Evolutionary conservation across 2,329 filamentous ascomycete species (phyloP).

Genomic region (Penicillium brasilianum): DNA sequence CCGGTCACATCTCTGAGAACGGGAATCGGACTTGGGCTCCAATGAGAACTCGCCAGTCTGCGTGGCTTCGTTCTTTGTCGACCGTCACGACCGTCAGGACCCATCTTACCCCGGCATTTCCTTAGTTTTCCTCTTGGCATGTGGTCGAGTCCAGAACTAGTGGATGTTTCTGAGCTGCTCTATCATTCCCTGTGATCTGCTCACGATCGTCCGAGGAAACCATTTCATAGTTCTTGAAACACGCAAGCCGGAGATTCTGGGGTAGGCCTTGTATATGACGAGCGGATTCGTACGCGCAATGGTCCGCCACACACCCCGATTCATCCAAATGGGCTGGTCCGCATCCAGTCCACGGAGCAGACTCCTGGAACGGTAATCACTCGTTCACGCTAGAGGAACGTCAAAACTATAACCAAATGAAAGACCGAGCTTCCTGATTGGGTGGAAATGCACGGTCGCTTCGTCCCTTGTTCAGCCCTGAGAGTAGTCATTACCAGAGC

Average conservation of each 20-base stretch:
- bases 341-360: background rate
- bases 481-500: too few species aligned
- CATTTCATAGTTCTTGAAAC: background rate
- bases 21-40: background rate
- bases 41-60: background rate
- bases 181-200: background rate
- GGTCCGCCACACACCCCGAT: background rate
- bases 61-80: background rate
- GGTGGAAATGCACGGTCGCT: background rate
- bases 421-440: background rate
- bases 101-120: background rate
- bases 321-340: background rate
- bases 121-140: background rate
- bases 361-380: background rate
- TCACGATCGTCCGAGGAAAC: background rate
- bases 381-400: background rate
- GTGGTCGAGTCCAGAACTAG: background rate
- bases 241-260: too few species aligned
- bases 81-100: background rate
- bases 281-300: background rate
- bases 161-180: background rate
- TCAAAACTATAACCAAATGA: background rate
- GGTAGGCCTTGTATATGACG: too few species aligned
- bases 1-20: too few species aligned
- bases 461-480: background rate